These are phyloP conservation scores for Macrolepiota albuminosa DNA, from an alignment of 768 basidiomycete species.

Conservation along the genomic window DNA sequence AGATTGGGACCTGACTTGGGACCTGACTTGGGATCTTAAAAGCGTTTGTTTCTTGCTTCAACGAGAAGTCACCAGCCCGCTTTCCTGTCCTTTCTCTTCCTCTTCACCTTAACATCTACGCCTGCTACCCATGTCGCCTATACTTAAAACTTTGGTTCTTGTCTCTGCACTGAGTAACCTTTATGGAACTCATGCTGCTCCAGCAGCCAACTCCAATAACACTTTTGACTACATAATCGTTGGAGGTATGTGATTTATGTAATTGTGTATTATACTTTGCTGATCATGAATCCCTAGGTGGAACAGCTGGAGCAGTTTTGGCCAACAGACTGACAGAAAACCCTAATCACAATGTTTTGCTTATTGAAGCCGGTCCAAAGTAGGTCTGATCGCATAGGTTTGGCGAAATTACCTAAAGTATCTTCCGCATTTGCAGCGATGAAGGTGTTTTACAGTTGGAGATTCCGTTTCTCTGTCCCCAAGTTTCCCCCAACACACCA, in stretches of 20 bases:
- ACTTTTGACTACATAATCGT: slow-evolving; percentile 8
- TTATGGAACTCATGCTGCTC: not conserved
- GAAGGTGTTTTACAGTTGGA: not conserved
- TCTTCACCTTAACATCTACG: not conserved
- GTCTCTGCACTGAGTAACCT: not conserved
- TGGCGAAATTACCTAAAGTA: not conserved
- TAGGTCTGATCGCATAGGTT: not conserved
- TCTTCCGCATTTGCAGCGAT: not conserved
- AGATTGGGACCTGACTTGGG: no score
- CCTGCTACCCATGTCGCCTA: not conserved
- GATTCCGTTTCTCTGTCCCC: slow-evolving; percentile 4
- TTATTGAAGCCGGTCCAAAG: slow-evolving; percentile 10
- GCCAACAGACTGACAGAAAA: slow-evolving; percentile 10
- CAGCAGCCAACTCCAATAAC: not conserved
- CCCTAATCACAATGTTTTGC: slow-evolving; percentile 4
- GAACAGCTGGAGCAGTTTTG: slow-evolving; percentile 7
- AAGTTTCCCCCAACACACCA: slow-evolving; percentile 4
- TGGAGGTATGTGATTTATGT: not conserved
- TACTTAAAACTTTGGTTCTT: not conserved
- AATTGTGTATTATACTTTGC: not conserved
- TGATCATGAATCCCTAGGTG: not conserved
- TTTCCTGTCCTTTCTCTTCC: not conserved
- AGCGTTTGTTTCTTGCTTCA: not conserved
- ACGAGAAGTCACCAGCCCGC: not conserved
- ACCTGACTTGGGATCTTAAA: not conserved